phyloP scores from a whole-genome alignment of 2,329 filamentous ascomycete genomes.

The Tolypocladium sp. region DNA sequence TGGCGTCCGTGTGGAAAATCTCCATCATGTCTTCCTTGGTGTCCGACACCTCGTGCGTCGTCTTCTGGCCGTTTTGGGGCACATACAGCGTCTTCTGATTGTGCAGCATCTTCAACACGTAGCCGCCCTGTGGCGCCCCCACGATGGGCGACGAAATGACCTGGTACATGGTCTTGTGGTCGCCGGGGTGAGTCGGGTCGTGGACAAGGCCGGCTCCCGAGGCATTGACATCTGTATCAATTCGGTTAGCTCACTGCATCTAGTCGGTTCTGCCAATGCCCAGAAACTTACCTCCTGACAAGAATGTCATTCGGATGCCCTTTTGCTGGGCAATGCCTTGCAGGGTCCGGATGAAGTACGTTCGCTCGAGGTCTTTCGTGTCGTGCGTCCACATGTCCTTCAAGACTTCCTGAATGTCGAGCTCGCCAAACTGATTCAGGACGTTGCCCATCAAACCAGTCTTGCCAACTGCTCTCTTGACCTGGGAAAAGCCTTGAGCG shows the following conservation, averaged over 20 bases:
- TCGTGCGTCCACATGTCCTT: conserved; percentile 98
- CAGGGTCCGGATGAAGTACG: conserved; percentile 89
- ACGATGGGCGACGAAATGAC: conserved; percentile 90
- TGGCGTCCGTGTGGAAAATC: conserved; percentile 92
- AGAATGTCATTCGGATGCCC: conserved; percentile 90
- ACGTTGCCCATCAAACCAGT: conserved; percentile 92
- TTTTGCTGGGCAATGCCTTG: conserved; percentile 95
- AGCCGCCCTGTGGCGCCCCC: conserved; percentile 73
- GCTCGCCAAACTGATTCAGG: conserved; percentile 90
- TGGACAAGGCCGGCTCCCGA: conserved; percentile 90
- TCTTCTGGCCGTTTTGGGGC: conserved; percentile 74
- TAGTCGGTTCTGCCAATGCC: neutral
- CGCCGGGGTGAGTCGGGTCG: conserved; percentile 79
- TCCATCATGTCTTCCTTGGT: conserved; percentile 99
- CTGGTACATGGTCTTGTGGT: conserved; percentile 99
- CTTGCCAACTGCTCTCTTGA: conserved; percentile 96
- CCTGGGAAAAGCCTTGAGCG: conserved; percentile 82
- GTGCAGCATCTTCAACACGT: conserved; percentile 91
- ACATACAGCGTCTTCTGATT: conserved; percentile 89
- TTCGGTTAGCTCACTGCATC: neutral
- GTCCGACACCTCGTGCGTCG: conserved; percentile 67
- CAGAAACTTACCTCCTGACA: conserved; percentile 63
- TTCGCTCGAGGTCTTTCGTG: conserved; percentile 92
- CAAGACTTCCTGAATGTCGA: conserved; percentile 88
- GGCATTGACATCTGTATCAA: conserved; percentile 62